Percentiles rank a stretch among this genome's conserved stretches.
These are phyloP conservation scores for Tetracladium setigerum DNA, from an alignment of 495 filamentous ascomycete species.

Conservation along the genomic window DNA sequence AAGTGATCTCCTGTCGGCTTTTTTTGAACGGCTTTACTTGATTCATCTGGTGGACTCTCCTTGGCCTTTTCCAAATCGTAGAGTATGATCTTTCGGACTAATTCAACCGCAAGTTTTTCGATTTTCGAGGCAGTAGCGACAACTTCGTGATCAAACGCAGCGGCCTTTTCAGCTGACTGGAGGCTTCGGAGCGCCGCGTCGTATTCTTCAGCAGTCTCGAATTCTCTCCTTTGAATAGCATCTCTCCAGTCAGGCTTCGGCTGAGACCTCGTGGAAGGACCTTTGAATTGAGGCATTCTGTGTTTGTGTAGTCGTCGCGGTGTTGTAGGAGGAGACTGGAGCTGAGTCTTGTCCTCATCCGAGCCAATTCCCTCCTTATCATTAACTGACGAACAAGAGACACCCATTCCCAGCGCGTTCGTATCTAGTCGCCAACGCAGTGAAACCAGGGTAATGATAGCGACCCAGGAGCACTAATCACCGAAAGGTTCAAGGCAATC, in stretches of 20 bases:
- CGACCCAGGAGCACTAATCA: too few species aligned
- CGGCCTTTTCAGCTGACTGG: conserved; percentile 8
- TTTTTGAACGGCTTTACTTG: conserved; percentile 3
- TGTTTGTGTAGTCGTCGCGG: conserved; percentile 17
- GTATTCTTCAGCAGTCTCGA: conserved; percentile 10
- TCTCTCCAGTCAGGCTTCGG: conserved; percentile 3
- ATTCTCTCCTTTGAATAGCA: conserved; percentile 4
- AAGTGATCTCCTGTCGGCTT: conserved; percentile 35
- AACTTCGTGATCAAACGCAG: conserved; percentile 17
- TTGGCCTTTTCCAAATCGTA: conserved; percentile 16
- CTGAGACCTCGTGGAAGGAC: conserved; percentile 7
- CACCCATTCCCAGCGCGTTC: conserved; percentile 15
- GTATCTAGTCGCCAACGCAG: background rate
- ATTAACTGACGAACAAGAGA: conserved; percentile 14
- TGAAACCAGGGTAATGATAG: too few species aligned
- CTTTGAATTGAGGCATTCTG: conserved; percentile 12
- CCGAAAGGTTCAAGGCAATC: too few species aligned
- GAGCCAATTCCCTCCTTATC: conserved; percentile 19
- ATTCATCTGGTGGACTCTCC: conserved; percentile 2
- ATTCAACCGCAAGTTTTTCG: conserved; percentile 12
- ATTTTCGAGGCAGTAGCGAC: conserved; percentile 6
- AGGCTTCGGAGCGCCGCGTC: conserved; percentile 10
- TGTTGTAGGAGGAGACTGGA: conserved; percentile 1
- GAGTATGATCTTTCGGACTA: conserved; percentile 16
- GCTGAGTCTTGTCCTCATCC: conserved; percentile 13